These are phyloP conservation scores for Backusella australiensis DNA, from an alignment of 192 early-diverging fungal genomes.

Conservation along the genomic window DNA sequence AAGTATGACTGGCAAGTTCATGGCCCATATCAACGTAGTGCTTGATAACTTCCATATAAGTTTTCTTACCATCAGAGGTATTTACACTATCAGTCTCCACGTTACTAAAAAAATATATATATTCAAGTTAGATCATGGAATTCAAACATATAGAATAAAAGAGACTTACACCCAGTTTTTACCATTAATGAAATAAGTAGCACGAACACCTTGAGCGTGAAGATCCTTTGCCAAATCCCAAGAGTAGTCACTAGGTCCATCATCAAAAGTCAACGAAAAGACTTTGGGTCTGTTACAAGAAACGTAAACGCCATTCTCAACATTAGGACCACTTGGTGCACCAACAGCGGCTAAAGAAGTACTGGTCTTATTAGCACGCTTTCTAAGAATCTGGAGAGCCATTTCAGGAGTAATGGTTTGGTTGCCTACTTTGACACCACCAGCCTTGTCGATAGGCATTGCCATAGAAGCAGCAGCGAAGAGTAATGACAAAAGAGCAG, in stretches of 20 bases:
- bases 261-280: constrained; percentile 66
- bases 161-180: constrained; percentile 45
- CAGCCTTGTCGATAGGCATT: neutral
- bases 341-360: neutral
- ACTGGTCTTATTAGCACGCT: neutral
- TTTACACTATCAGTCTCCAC: constrained; percentile 9
- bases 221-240: constrained; percentile 24
- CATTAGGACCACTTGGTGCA: neutral
- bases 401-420: neutral
- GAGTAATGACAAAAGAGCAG: neutral
- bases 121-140: neutral
- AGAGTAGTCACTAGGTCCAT: constrained; percentile 31
- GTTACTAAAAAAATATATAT: neutral
- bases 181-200: constrained; percentile 72
- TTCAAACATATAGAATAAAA: neutral
- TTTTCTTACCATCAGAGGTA: constrained; percentile 13
- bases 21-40: constrained; percentile 18
- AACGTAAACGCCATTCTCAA: neutral
- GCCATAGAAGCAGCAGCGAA: constrained; percentile 2
- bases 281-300: constrained; percentile 17
- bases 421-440: neutral
- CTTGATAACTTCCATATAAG: constrained; percentile 22
- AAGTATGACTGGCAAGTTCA: constrained; percentile 34
- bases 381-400: neutral
- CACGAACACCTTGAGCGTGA: constrained; percentile 23